Evolutionary conservation across 371 early-diverging fungal species (phyloP), one percentile per base, ranked within the genome.

Genomic region (Conidiobolus coronatus): DNA sequence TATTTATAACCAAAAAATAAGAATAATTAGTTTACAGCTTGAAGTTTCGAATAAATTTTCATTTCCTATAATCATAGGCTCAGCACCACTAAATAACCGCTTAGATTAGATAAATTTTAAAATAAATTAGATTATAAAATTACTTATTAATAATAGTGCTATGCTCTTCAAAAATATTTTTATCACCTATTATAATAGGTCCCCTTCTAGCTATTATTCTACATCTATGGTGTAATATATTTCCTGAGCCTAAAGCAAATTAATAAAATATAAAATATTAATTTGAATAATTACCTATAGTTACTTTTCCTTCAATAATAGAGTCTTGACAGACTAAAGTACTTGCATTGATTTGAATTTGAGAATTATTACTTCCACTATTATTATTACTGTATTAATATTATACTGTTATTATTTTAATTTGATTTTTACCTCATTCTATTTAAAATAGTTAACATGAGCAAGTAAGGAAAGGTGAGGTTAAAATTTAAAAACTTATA

Each of bases 91-190:
- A 34, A 18, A 42, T 21, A 42, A 17, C n/a, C n/a, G n/a, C n/a
- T n/a, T n/a, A 19, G 2, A 7, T 15, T 8, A 23, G 2, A 42
- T 42, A 3, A 18, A 42, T 22, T 42, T 19, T 42, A 42, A 42
- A 4, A 6, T 6, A 18, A 6, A n/a, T 20, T 42, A 9, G 14
- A 19, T 12, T 15, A 40, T 23, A 15, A 15, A 36, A 50, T 49
- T 68, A 80, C 81, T 67, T 68, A 63, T 83, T 80, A 45, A 77
- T 70, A 24, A 83, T 79, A 14, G 63, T 51, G 1, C 68, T 77
- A 43, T 73, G 70, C 54, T 83, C 84, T 53, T 83, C 84, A 21
- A 79, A 58, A 37, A 83, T 75, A 52, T 80, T 83, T 42, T 71
- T 69, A 37, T 55, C 65, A 12, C 84, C 84, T 51, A 83, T 71